Evolutionary conservation across 495 filamentous ascomycete genomes (phyloP).

Genomic region (Neurospora sp.): DNA sequence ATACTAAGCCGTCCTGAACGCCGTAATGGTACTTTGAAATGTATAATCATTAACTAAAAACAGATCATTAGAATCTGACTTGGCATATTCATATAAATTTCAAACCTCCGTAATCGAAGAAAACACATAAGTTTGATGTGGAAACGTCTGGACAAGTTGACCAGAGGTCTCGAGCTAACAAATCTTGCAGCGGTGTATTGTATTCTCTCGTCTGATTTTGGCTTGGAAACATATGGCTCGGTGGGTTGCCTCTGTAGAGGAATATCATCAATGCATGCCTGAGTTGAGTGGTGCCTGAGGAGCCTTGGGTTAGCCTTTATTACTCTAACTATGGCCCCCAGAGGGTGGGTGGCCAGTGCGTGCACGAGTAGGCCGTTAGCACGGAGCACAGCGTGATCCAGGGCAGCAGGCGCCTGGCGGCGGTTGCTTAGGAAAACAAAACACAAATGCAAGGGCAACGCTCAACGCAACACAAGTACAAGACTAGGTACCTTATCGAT

Average conservation of each 20-base stretch:
- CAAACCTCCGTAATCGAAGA: background rate
- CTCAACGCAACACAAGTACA: background rate
- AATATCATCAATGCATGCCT: background rate
- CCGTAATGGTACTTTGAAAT: no score
- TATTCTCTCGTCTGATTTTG: constrained; percentile 32
- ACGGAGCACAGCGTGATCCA: background rate
- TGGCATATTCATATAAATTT: no score
- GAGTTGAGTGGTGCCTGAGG: background rate
- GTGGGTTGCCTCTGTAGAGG: constrained; percentile 5
- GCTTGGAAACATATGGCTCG: constrained; percentile 19
- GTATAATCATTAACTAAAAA: no score
- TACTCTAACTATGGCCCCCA: background rate
- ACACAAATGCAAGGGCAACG: background rate
- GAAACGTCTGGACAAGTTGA: background rate
- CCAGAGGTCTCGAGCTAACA: background rate
- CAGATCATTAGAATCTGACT: no score
- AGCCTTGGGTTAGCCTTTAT: background rate
- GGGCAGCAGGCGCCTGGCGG: background rate
- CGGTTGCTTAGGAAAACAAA: background rate
- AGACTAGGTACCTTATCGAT: background rate
- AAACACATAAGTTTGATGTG: background rate
- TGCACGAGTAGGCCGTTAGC: no score
- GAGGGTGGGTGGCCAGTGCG: no score
- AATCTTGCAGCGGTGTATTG: background rate
- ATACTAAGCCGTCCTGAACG: no score